Evolutionary conservation across 1,139 yeast species (phyloP), one percentile per base, ranked within the genome.

Genomic region (Lodderomyces margitis): DNA sequence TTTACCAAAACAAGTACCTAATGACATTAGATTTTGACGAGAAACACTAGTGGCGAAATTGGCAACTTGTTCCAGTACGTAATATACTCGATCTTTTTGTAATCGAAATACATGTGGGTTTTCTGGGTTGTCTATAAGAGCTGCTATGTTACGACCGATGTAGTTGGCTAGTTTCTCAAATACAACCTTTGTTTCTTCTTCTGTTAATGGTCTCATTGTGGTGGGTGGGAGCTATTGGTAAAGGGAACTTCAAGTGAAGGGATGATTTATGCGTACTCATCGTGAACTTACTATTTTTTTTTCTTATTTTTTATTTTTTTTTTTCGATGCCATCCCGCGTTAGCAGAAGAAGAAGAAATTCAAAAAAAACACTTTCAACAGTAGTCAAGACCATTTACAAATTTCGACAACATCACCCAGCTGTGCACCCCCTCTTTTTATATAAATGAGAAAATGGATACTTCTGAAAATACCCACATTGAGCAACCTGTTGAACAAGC

Each of bases 91-190:
- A 61, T 92, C 98, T 64, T 92, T 92, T 62, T 92, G 99, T 48
- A 92, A 74, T 62, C 98, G 78, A 74, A 92, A 89, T 37, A 95
- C 96, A 66, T 89, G 95, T 27, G 96, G 95, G 54, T 86, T 87
- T 53, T 87, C 89, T 36, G 87, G 82, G 59, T 91, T 84, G 57
- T 92, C 95, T 51, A 92, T 87, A 47, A 92, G 72, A 53, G 82
- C 81, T 10, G 96, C 81, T 48, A 94, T 91, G 64, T 92, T 92
- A 63, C 97, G 78, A 12, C 99, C 99, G 50, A 92, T 87, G 59
- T 92, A 94, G 63, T 87, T 92, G 48, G 98, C 97, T 44, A 92
- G 80, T 66, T 92, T 92, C 62, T 92, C 98, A 62, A 92, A 92
- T 37, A 92, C 96, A 23, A 86, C 94, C 61, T 87, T 88, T 35